Conservation (phyloP, 345 rosid species). For the Eucalyptus shirleyi region DNA sequence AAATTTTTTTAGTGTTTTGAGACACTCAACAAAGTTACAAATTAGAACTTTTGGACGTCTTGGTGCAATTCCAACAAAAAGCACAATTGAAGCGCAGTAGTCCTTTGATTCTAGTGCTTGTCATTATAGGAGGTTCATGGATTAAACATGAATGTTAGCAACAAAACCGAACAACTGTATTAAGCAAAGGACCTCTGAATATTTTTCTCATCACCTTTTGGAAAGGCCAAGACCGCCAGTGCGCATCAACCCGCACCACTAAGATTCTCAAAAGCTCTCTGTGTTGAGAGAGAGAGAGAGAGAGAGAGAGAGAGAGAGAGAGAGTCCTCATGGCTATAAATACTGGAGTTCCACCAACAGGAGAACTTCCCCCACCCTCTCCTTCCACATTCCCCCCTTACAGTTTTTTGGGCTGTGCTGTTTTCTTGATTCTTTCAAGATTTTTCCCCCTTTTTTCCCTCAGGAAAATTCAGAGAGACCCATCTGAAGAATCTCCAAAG, state of each 20-base stretch:
- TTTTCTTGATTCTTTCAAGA: neutral
- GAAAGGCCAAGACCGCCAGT: neutral
- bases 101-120: neutral
- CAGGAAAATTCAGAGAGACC: neutral
- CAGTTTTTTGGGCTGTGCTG: neutral
- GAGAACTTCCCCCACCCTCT: neutral
- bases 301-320: neutral
- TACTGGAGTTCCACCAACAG: neutral
- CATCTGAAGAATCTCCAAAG: neutral
- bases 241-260: neutral
- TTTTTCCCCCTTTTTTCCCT: neutral
- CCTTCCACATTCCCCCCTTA: neutral
- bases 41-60: neutral
- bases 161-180: constrained; percentile 2
- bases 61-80: neutral
- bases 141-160: neutral
- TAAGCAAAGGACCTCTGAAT: constrained; percentile 19
- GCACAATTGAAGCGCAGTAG: neutral
- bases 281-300: neutral
- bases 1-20: neutral
- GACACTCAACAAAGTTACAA: neutral
- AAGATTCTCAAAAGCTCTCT: constrained; percentile 2
- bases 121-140: neutral
- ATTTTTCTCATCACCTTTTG: neutral
- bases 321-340: neutral